phyloP scores from a whole-genome alignment of 164 flowering plant genomes.

The Euptelea pleiosperma region DNA sequence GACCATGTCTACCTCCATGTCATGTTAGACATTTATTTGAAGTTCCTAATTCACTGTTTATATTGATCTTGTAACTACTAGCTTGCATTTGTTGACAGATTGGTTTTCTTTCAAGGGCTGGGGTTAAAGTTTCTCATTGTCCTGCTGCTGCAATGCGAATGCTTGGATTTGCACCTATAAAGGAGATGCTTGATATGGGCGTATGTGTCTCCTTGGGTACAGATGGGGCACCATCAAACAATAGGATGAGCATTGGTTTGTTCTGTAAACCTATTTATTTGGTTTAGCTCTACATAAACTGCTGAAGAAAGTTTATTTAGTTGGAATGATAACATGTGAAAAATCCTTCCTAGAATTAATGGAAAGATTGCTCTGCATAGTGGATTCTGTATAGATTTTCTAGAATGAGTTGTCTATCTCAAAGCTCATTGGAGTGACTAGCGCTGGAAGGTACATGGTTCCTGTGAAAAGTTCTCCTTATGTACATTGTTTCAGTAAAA shows the following conservation, averaged over 20 bases:
- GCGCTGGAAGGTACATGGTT: no score
- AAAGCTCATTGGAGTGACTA: no score
- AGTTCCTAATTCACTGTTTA: no score
- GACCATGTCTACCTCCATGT: no score
- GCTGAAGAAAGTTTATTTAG: background rate
- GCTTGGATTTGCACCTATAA: conserved; percentile 91
- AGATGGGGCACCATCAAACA: conserved; percentile 95
- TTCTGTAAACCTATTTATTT: conserved; percentile 16
- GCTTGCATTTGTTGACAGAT: conserved; percentile 38
- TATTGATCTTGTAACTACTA: background rate
- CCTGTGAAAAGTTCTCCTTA: no score
- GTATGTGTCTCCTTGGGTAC: conserved; percentile 92
- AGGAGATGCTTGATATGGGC: conserved; percentile 76
- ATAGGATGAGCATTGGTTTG: conserved; percentile 95
- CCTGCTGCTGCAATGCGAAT: conserved; percentile 94
- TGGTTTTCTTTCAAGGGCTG: conserved; percentile 58
- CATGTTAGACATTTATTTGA: no score
- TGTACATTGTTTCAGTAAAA: no score
- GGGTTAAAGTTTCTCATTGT: conserved; percentile 86
- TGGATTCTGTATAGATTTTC: no score
- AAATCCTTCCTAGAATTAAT: no score
- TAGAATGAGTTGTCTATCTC: no score
- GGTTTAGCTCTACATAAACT: background rate
- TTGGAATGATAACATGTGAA: background rate
- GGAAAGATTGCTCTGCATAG: no score